Base-by-base conservation (phyloP, 257 asterid genomes). In the Leptodermis oblonga region DNA sequence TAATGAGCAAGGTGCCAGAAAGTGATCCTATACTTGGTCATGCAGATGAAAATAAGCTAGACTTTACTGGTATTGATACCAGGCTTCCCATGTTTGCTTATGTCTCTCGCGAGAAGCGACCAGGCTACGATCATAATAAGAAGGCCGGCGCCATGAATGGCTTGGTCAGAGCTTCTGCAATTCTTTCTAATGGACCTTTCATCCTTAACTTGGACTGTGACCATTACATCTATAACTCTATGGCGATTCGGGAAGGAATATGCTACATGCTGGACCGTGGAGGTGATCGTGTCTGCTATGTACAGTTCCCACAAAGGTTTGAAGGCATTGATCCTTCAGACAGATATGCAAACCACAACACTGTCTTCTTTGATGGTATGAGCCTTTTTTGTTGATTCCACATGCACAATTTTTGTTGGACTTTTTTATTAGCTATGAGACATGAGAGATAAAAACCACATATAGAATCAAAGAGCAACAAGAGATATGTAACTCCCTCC, bases 101-200 rank as follows among this genome's bases (percentile, higher is more conserved):
- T 22, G 97, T 90, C 31, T 93, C 98, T 3, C 92, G 98, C 1
- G 98, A 93, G 82, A 93, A 93, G 78, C 83, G 99, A 0, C 85
- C 86, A 36, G 91, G 90, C 26, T 90, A 83, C 22, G 99, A 93
- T 67, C 99, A 93, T 34, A 93, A 93, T 82, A 93, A 93, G 89
- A 93, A 93, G 79, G 97, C 99, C 1, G 99, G 99, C 26, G 96
- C 99, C 41, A 93, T 93, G 99, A 93, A 93, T 64, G 96, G 92
- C 23, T 75, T 90, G 65, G 99, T 93, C 68, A 84, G 99, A 78
- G 97, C 97, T 61, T 93, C 99, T 17, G 99, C 99, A 2, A 80
- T 90, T 62, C 79, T 93, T 36, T 93, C 99, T 23, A 93, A 93
- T 36, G 97, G 97, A 51, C 94, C 99, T 0, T 93, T 93, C 81